These are phyloP conservation scores for Xylaria cubensis DNA, from an alignment of 495 filamentous ascomycete genomes.

Conservation along the genomic window DNA sequence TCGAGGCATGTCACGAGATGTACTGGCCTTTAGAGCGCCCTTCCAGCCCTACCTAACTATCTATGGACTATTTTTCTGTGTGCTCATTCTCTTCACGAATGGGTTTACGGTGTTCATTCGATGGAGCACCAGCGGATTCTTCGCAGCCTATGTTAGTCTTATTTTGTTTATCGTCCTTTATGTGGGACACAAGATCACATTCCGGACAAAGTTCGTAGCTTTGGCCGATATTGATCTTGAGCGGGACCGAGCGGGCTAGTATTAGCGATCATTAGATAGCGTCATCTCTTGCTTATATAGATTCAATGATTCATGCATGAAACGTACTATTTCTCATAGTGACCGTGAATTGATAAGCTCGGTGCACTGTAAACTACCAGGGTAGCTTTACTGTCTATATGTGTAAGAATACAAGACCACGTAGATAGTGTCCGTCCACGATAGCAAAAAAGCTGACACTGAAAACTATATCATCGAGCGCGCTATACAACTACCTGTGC, in stretches of 20 bases:
- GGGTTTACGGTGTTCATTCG: conserved; percentile 72
- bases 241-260: conserved; percentile 33
- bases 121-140: conserved; percentile 65
- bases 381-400: neutral
- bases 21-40: conserved; percentile 63
- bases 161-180: conserved; percentile 67
- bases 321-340: neutral
- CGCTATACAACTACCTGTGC: neutral
- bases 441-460: neutral
- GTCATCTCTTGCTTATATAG: neutral
- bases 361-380: neutral
- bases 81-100: conserved; percentile 70
- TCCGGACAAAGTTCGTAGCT: conserved; percentile 35
- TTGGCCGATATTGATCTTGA: conserved; percentile 41
- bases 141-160: conserved; percentile 66
- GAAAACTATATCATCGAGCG: neutral
- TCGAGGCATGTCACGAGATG: conserved; percentile 59
- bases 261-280: neutral
- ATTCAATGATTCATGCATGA: neutral
- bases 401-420: neutral
- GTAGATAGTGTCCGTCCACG: too few species aligned
- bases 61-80: conserved; percentile 68
- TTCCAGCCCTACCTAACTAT: conserved; percentile 65
- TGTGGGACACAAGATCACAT: conserved; percentile 62
- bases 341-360: neutral